phyloP scores from a whole-genome alignment of 2,329 filamentous ascomycete genomes.

The Atkinsonella texensis region DNA sequence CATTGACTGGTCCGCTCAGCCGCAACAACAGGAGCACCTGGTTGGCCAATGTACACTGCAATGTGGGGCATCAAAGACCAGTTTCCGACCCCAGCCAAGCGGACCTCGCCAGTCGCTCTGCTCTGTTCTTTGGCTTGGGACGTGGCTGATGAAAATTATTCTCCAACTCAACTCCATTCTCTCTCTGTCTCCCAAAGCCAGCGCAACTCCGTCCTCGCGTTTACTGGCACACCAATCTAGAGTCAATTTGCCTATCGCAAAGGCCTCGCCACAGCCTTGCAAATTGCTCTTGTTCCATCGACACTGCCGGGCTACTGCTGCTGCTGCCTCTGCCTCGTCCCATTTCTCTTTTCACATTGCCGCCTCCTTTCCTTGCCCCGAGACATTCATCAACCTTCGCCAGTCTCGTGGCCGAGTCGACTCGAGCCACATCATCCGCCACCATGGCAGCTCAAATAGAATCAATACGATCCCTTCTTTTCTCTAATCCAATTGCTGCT shows the following conservation, averaged over 20 bases:
- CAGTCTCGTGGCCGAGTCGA: constrained; percentile 14
- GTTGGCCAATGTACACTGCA: neutral
- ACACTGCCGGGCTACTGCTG: constrained; percentile 4
- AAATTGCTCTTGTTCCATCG: constrained; percentile 7
- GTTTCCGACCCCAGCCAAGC: neutral
- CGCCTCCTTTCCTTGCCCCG: neutral
- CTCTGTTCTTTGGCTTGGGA: neutral
- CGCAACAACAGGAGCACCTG: neutral
- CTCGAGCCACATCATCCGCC: constrained; percentile 14
- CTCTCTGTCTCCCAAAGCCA: constrained; percentile 10
- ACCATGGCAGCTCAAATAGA: constrained; percentile 41
- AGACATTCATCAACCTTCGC: neutral
- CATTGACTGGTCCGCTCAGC: neutral
- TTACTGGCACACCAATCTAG: constrained; percentile 16
- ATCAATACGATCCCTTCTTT: constrained; percentile 50
- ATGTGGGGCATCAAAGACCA: neutral
- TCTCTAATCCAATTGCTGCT: constrained; percentile 60
- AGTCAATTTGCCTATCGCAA: constrained; percentile 12
- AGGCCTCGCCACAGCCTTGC: constrained; percentile 13
- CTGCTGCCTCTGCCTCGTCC: neutral
- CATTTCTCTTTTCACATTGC: neutral
- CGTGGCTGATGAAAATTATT: constrained; percentile 24
- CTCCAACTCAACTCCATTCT: constrained; percentile 12
- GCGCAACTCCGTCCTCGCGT: constrained; percentile 20
- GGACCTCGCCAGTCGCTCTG: constrained; percentile 1